phyloP scores from a whole-genome alignment of 371 early-diverging fungal species.

The Rhizomucor pusillus region DNA sequence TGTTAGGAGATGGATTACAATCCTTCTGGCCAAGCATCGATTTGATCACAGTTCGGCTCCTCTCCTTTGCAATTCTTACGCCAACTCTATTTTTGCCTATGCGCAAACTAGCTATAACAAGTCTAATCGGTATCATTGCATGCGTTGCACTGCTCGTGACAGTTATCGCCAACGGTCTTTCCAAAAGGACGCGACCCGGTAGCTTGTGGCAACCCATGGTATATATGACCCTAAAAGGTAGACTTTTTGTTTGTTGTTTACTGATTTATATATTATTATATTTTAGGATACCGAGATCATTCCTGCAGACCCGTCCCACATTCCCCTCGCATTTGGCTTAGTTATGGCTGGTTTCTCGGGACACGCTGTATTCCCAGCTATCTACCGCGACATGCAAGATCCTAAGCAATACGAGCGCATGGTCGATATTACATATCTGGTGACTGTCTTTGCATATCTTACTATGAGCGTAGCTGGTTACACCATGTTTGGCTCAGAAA shows the following conservation, averaged over 20 bases:
- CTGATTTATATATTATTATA: neutral
- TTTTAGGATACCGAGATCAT: conserved; percentile 22
- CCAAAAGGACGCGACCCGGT: conserved; percentile 46
- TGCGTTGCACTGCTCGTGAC: conserved; percentile 29
- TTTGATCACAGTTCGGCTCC: conserved; percentile 15
- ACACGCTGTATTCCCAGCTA: conserved; percentile 64
- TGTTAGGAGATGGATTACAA: conserved; percentile 31
- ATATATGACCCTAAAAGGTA: conserved; percentile 1
- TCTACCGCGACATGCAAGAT: conserved; percentile 63
- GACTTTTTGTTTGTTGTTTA: neutral
- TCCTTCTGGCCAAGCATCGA: conserved; percentile 20
- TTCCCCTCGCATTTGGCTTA: conserved; percentile 28
- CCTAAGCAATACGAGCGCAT: conserved; percentile 44
- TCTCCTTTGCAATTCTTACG: conserved; percentile 25
- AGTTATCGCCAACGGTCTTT: conserved; percentile 41
- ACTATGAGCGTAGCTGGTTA: conserved; percentile 59
- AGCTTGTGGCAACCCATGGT: conserved; percentile 51
- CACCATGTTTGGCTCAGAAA: conserved; percentile 66
- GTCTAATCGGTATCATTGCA: conserved; percentile 43
- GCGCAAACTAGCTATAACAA: conserved; percentile 40
- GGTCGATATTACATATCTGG: conserved; percentile 54
- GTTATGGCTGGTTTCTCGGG: conserved; percentile 44
- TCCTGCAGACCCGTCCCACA: conserved; percentile 16
- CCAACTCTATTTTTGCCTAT: conserved; percentile 36
- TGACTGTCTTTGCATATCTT: conserved; percentile 45